Evolutionary conservation across 768 basidiomycete genomes (phyloP).

Genomic region (Rhodosporidiobolus sp.): DNA sequence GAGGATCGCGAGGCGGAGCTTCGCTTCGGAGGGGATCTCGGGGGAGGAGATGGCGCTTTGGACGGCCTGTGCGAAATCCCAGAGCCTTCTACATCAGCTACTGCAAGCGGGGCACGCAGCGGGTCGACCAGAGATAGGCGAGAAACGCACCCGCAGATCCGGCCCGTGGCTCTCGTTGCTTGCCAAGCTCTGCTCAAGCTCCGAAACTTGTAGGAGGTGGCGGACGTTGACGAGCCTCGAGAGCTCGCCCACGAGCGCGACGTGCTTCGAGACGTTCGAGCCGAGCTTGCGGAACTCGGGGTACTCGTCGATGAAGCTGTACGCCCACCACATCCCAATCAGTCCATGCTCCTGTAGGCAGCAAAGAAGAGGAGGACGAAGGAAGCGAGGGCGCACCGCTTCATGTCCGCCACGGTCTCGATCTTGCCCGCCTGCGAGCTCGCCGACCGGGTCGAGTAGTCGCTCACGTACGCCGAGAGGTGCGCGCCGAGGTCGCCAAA

Average conservation of each 20-base stretch:
- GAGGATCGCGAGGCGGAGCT: conserved; percentile 82
- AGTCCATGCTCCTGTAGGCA: neutral
- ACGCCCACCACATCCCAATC: neutral
- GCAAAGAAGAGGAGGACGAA: neutral
- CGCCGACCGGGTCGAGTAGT: conserved; percentile 69
- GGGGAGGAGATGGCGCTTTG: conserved; percentile 71
- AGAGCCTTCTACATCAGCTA: neutral
- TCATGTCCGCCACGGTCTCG: conserved; percentile 95
- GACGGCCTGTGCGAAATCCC: conserved; percentile 60
- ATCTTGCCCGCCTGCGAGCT: conserved; percentile 74
- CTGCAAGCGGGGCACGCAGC: neutral
- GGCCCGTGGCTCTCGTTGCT: conserved; percentile 74
- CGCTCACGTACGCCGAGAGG: conserved; percentile 86
- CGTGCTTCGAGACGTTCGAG: conserved; percentile 98
- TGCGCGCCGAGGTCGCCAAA: conserved; percentile 94
- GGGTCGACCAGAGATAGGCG: neutral
- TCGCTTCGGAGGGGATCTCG: conserved; percentile 69
- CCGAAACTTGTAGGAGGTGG: conserved; percentile 81
- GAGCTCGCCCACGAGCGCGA: conserved; percentile 91
- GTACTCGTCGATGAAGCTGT: conserved; percentile 76
- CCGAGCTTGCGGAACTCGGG: conserved; percentile 95
- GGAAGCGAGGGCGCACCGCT: conserved; percentile 59
- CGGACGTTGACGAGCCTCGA: conserved; percentile 82
- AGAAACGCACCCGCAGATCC: conserved; percentile 68
- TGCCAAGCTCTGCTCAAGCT: conserved; percentile 93